A percentile compares a stretch with the other conserved stretches of the same genome.
Evolutionary conservation across 2,329 filamentous ascomycete genomes (phyloP).

Genomic region (Colletotrichum sp.): DNA sequence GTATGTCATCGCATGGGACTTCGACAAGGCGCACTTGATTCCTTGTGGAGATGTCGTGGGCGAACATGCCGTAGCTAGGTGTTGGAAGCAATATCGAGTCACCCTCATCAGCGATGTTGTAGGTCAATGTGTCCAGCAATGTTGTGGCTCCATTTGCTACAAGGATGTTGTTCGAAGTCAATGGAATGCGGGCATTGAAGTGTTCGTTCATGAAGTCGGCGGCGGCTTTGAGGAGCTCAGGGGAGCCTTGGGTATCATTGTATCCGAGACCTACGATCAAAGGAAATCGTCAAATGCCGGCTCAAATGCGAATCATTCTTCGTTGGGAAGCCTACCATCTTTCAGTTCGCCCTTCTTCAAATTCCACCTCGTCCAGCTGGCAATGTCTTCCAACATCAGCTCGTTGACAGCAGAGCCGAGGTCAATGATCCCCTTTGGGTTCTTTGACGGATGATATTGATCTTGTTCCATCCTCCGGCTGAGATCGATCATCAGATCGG

Average conservation of each 20-base stretch:
- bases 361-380: neutral
- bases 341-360: neutral
- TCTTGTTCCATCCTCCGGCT: neutral
- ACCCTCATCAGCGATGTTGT: neutral
- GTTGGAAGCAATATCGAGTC: conserved; percentile 3
- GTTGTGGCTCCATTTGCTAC: neutral
- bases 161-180: neutral
- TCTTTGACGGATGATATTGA: neutral
- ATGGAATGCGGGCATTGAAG: neutral
- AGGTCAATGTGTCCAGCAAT: neutral
- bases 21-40: neutral
- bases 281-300: neutral
- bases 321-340: neutral
- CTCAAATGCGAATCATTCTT: neutral
- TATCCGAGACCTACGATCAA: neutral
- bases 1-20: conserved; percentile 12
- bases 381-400: conserved; percentile 5
- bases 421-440: conserved; percentile 5
- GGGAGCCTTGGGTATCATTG: neutral
- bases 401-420: conserved; percentile 3
- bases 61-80: neutral
- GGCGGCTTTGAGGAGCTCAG: neutral
- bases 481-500: neutral
- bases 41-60: neutral
- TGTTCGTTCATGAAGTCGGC: conserved; percentile 6